Conservation (phyloP, 2,329 filamentous ascomycete species). For the Karstenula rhodostoma region DNA sequence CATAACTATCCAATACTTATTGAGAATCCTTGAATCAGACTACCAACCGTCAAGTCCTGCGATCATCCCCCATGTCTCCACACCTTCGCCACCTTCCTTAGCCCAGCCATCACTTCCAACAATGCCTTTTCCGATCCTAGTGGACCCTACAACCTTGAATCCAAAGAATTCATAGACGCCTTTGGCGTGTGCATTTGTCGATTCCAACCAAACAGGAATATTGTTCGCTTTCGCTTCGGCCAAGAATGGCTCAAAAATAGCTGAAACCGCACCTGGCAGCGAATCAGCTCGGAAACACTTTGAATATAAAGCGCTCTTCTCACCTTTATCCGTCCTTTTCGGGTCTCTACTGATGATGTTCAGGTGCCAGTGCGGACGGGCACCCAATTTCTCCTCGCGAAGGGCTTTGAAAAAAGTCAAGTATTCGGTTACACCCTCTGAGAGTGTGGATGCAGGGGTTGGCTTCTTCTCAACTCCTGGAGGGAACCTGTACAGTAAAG, state of each 20-base stretch:
- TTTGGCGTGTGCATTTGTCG: slow-evolving; percentile 11
- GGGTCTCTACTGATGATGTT: slow-evolving; percentile 11
- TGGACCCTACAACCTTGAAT: slow-evolving; percentile 9
- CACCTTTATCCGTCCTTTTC: slow-evolving; percentile 1
- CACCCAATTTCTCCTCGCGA: slow-evolving; percentile 8
- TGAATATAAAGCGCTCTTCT: background rate
- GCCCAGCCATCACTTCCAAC: slow-evolving; percentile 11
- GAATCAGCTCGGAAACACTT: background rate
- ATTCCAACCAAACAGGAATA: slow-evolving; percentile 12
- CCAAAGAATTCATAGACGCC: slow-evolving; percentile 13
- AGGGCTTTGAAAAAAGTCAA: slow-evolving; percentile 8
- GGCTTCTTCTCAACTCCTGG: slow-evolving; percentile 13
- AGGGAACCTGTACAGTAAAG: slow-evolving; percentile 1
- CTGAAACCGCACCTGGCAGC: slow-evolving; percentile 5
- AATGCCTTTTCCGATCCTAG: slow-evolving; percentile 11
- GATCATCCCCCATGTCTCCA: slow-evolving; percentile 12
- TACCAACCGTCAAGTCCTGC: slow-evolving; percentile 13
- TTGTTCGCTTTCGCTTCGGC: slow-evolving; percentile 9
- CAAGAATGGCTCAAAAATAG: slow-evolving; percentile 10
- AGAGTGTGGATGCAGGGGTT: background rate
- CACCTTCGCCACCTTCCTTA: slow-evolving; percentile 10
- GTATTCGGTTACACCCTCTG: slow-evolving; percentile 7
- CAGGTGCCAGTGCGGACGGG: slow-evolving; percentile 12
- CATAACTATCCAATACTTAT: background rate
- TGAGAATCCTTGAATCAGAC: background rate